These are phyloP conservation scores for Alloascoidea hylecoeti DNA, from an alignment of 805 yeast genomes.

Conservation along the genomic window DNA sequence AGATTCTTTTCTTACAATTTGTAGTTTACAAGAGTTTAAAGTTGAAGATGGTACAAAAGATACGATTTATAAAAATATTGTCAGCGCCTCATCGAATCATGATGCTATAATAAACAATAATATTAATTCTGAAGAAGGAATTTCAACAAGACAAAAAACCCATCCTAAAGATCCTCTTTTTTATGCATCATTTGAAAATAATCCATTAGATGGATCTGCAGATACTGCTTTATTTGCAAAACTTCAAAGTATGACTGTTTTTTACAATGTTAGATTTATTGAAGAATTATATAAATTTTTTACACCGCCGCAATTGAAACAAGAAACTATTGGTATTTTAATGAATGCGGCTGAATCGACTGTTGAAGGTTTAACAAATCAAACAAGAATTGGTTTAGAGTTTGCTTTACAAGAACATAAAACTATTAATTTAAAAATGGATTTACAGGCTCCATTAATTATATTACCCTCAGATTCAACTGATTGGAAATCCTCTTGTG, in stretches of 20 bases:
- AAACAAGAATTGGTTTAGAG: slow-evolving; percentile 84
- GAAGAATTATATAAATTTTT: slow-evolving; percentile 68
- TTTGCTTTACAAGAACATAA: slow-evolving; percentile 92
- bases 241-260: slow-evolving; percentile 76
- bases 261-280: slow-evolving; percentile 74
- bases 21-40: slow-evolving; percentile 67
- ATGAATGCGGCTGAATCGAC: slow-evolving; percentile 93
- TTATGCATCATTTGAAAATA: slow-evolving; percentile 66
- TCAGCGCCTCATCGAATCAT: slow-evolving; percentile 6
- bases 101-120: slow-evolving; percentile 6
- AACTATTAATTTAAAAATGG: slow-evolving; percentile 72
- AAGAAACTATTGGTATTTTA: slow-evolving; percentile 80
- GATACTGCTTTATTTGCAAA: slow-evolving; percentile 66
- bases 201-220: slow-evolving; percentile 76
- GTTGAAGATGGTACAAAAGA: slow-evolving; percentile 78
- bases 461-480: slow-evolving; percentile 75
- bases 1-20: slow-evolving; percentile 58
- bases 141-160: slow-evolving; percentile 7
- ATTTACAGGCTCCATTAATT: slow-evolving; percentile 86
- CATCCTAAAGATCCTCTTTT: slow-evolving; percentile 74
- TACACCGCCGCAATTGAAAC: slow-evolving; percentile 73
- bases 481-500: slow-evolving; percentile 75
- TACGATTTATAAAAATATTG: slow-evolving; percentile 35
- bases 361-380: slow-evolving; percentile 78
- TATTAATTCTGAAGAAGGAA: slow-evolving; percentile 3